phyloP scores from a whole-genome alignment of 306 rosid genomes.

The Cyamopsis tetragonoloba region DNA sequence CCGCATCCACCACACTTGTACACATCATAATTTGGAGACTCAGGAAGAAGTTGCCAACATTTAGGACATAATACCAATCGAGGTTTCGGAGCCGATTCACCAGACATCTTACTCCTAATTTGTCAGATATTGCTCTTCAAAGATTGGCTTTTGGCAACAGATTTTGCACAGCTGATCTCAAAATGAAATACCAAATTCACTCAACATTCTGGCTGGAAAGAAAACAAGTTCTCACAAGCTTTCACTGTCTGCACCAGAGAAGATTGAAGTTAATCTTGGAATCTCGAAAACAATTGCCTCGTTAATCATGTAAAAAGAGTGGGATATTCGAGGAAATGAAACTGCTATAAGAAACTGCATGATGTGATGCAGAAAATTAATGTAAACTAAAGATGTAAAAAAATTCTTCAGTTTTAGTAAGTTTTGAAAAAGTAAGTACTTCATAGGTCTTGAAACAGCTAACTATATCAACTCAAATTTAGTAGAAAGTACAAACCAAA shows the following conservation, averaged over 20 bases:
- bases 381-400: not conserved
- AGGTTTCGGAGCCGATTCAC: constrained; percentile 47
- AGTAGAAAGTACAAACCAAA: constrained; percentile 1
- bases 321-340: constrained; percentile 9
- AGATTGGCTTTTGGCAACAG: constrained; percentile 14
- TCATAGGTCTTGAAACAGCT: constrained; percentile 7
- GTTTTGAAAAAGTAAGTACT: constrained; percentile 1
- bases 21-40: constrained; percentile 49
- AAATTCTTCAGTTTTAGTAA: not conserved
- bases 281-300: not conserved
- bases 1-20: constrained; percentile 91
- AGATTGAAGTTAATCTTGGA: constrained; percentile 18
- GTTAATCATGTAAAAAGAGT: not conserved
- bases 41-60: constrained; percentile 66
- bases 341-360: not conserved
- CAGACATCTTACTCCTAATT: constrained; percentile 44
- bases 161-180: constrained; percentile 22
- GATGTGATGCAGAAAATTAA: constrained; percentile 16
- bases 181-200: constrained; percentile 14
- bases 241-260: constrained; percentile 31
- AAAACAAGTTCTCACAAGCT: constrained; percentile 17
- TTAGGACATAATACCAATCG: constrained; percentile 85
- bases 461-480: constrained; percentile 2
- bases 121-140: constrained; percentile 15
- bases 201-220: constrained; percentile 3